Conservation (phyloP, 108 stramenopile genomes). For the Pseudonitzschia delicatissima region DNA sequence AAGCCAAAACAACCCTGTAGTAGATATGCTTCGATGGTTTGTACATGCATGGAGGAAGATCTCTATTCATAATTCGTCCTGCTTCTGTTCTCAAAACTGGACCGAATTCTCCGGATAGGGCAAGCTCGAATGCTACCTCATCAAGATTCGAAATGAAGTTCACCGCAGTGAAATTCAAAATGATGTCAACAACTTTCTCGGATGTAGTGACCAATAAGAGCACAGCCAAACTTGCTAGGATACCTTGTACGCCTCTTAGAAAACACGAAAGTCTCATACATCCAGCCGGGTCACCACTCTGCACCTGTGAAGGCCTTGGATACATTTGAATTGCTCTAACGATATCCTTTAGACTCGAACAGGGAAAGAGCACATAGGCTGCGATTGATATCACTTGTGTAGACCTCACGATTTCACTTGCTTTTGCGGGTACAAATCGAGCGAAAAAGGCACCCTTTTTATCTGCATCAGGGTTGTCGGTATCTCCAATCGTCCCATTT, state of each 20-base stretch:
- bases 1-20: background rate
- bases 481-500: background rate
- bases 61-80: background rate
- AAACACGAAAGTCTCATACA: background rate
- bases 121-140: constrained; percentile 8
- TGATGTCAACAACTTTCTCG: background rate
- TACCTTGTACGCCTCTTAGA: background rate
- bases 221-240: background rate
- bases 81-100: background rate
- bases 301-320: background rate
- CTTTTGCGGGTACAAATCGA: too few relatives aligned
- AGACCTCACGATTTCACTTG: background rate
- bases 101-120: background rate
- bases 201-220: constrained; percentile 3
- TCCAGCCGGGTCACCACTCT: background rate
- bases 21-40: background rate
- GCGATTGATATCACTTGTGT: background rate
- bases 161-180: constrained; percentile 23
- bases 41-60: constrained; percentile 1
- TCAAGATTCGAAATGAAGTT: constrained; percentile 15
- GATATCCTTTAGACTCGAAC: background rate
- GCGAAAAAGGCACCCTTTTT: background rate
- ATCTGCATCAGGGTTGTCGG: background rate
- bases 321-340: background rate
- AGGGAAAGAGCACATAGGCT: background rate